Percentiles rank a stretch among this genome's conserved stretches.
Evolutionary conservation across 2,329 filamentous ascomycete species (phyloP).

Genomic region (Daldinia sp.): DNA sequence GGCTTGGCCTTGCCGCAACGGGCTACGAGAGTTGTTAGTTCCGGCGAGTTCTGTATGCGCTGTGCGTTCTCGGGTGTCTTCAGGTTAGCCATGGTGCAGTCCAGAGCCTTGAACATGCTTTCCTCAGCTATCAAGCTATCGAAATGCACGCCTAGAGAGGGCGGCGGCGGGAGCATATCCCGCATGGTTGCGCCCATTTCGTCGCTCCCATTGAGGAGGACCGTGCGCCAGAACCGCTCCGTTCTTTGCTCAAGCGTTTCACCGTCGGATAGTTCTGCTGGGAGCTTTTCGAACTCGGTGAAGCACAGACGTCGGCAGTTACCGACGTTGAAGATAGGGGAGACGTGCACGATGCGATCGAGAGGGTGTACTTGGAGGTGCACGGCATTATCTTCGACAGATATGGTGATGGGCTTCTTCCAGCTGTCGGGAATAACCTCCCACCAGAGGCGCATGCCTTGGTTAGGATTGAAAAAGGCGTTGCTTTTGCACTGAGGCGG

Average conservation of each 20-base stretch:
- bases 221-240: conserved; percentile 44
- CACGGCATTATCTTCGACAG: conserved; percentile 27
- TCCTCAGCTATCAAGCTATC: conserved; percentile 42
- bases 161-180: conserved; percentile 6
- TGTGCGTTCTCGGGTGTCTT: conserved; percentile 31
- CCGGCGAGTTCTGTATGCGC: conserved; percentile 31
- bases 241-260: conserved; percentile 15
- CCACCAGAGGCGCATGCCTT: conserved; percentile 42
- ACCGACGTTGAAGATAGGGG: conserved; percentile 41
- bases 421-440: conserved; percentile 20
- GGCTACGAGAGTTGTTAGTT: conserved; percentile 26
- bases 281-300: conserved; percentile 29
- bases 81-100: conserved; percentile 33
- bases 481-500: neutral
- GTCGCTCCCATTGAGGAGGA: conserved; percentile 36
- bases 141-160: conserved; percentile 27
- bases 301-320: conserved; percentile 39
- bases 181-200: neutral
- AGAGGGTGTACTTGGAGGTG: conserved; percentile 39
- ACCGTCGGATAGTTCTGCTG: conserved; percentile 9
- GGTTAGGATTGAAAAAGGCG: conserved; percentile 10
- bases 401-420: conserved; percentile 35
- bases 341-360: conserved; percentile 42
- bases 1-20: conserved; percentile 24
- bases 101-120: conserved; percentile 32